Base-by-base conservation (phyloP, 2,329 filamentous ascomycete genomes). In the Pestalotiopsis sp. region DNA sequence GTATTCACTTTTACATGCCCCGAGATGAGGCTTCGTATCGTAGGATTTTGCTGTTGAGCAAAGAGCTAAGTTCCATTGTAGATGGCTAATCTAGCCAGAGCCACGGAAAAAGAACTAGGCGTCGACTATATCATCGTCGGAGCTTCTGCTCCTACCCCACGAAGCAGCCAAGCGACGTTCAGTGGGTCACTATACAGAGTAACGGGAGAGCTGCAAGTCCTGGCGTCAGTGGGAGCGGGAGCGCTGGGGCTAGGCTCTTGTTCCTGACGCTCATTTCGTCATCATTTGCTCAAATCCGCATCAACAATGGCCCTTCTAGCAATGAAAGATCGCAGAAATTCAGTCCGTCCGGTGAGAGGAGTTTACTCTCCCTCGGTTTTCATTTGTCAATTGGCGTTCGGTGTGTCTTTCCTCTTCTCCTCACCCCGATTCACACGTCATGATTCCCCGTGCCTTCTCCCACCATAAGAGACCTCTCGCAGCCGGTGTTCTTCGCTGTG, bases 401-500 rank as follows among this genome's bases (percentile, higher is more conserved):
- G 17, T 11, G 36, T 41, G 59, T 20, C 17, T 11, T 39, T 20
- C 17, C 38, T 17, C 27, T 13, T 31, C n/a, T 39, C 27, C 14
- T 36, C 17, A n/a, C 12, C 59, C 20, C 4, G 5, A n/a, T 17
- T 36, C 17, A 55, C n/a, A 65, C 41, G 63, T 65, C 63, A 57
- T 65, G 63, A 65, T 57, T 58, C 52, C 63, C 38, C 39, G 62
- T 23, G 41, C 41, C 62, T 17, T 64, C 12, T 27, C 62, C 62
- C 39, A 52, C 23, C 62, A 52, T 64, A 64, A 64, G 39, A 64
- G 14, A 63, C 36, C 60, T 31, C 60, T 63, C 20, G n/a, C 60
- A 4, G 23, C 36, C 11, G n/a, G 41, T 20, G 17, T 39, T 4
- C 20, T 52, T 41, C n/a, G 31, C 36, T 13, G 31, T 14, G 14